Evolutionary conservation across 23 red algal genomes (phyloP).

Genomic region (Gracilaria caudata): DNA sequence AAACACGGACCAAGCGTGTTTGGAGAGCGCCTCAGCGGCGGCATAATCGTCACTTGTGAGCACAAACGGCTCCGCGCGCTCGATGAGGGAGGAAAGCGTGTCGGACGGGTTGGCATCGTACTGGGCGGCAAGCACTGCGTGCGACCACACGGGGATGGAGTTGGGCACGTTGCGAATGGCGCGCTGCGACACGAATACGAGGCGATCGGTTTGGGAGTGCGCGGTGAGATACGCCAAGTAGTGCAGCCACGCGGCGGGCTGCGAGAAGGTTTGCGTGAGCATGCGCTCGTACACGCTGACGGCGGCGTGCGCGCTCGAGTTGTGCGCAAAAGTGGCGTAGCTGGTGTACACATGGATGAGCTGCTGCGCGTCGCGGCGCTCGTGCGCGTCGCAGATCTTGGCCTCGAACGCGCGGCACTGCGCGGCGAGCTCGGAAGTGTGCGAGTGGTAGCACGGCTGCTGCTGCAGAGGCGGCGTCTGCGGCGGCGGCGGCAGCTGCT

Average conservation of each 20-base stretch:
- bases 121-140: conserved; percentile 4
- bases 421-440: background rate
- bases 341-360: conserved; percentile 24
- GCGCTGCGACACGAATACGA: background rate
- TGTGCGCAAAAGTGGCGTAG: conserved; percentile 45
- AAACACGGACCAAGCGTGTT: conserved; percentile 38
- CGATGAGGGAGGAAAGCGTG: background rate
- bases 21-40: conserved; percentile 40
- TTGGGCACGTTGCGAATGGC: conserved; percentile 35
- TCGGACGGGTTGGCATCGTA: background rate
- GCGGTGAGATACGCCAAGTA: conserved; percentile 2
- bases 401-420: background rate
- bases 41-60: conserved; percentile 2
- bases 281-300: conserved; percentile 58
- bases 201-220: background rate
- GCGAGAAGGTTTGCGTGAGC: background rate
- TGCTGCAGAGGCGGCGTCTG: background rate
- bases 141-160: conserved; percentile 35
- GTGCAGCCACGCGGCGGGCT: conserved; percentile 31
- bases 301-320: background rate
- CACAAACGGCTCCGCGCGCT: conserved; percentile 29
- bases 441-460: background rate
- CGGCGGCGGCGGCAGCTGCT: background rate
- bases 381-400: background rate
- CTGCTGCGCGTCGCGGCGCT: background rate